Base-by-base conservation (phyloP, 495 filamentous ascomycete species). In the Alectoria sarmentosa region DNA sequence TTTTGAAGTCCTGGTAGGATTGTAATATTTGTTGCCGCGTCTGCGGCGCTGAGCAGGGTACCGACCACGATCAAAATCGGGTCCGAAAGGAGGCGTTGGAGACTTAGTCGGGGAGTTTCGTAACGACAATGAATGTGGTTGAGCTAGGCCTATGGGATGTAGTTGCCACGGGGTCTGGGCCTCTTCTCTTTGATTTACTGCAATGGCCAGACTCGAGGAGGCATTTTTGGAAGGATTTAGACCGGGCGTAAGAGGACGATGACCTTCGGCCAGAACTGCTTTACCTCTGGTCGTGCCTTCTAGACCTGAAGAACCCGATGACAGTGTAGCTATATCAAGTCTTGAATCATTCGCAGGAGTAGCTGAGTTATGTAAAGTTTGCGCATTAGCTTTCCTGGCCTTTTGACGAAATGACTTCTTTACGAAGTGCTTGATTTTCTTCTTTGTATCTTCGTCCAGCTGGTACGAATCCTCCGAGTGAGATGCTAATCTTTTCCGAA, bases 11-110 rank as follows among this genome's bases (percentile, higher is more conserved):
- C 57, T 52, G 19, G 41, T 1, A 44, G 67, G 67, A 19, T 37
- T 63, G 7, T 58, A 61, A 56, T 62, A 63, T 15, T 69, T 69
- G 23, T 65, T 69, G 15, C 59, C 63, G 30, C 67, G 63, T 34
- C 63, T 59, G 32, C 67, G 63, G 15, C 67, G 63, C 32, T 55
- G 39, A 17, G 54, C 60, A 36, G 67, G 67, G 28, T 57, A 69
- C 26, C 67, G 58, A 28, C 67, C 67, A 34, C 67, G 67, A 59
- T 69, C 67, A 48, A 69, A 69, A 23, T 37, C 55, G 23, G 58
- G 42, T 10, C 59, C 38, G 36, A 69, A 66, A 23, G 44, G 32
- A 21, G 17, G 21, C 7, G 17, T 55, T 55, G 52, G 15, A 32
- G 28, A 34, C 28, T 55, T 30, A n/a, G 6, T 34, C 21, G 30